Base-by-base conservation (phyloP, 345 rosid genomes). In the Salix exigua region DNA sequence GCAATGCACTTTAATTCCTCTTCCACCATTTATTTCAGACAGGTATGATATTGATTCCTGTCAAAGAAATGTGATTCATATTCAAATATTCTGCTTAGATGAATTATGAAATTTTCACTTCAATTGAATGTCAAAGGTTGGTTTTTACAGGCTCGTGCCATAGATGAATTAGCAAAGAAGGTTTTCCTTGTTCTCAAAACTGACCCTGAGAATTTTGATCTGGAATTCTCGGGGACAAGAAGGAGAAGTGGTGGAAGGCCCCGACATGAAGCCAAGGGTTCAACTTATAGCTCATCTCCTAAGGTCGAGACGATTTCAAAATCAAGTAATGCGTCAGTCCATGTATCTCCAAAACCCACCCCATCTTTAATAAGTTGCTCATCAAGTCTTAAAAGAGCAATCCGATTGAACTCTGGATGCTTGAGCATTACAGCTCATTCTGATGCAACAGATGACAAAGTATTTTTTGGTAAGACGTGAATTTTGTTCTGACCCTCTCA, bases 1-100 rank as follows among this genome's bases (percentile, higher is more conserved):
- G 95, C 95, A 2, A 89, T 91, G 92, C 86, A 80, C 68, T 91
- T 91, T 78, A 91, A 91, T 80, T 77, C 92, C 2, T 66, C 91
- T 10, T 31, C 81, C 46, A 89, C 90, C 77, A 75, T 87, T 17
- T 88, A 73, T 78, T 91, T 83, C 82, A 87, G 87, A 83, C 89
- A 91, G 89, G 95, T 91, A 82, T 21, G 60, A 50, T 21, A 38
- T 73, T n/a, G 68, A 73, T 14, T 42, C 55, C 58, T 51, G 40
- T 55, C 58, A 68, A 70, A 40, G 17, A 37, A 37, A 28, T 26
- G 25, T 26, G 25, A 70, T 19, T 68, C 62, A 14, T 40, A 53
- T 61, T 74, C 35, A 75, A 58, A 69, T 68, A 69, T 30, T 63
- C 70, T 71, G 25, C 38, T 0, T 33, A 31, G 33, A 40, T 61